These are phyloP conservation scores for Suhomyces emberorum DNA, from an alignment of 805 yeast species.

Conservation along the genomic window DNA sequence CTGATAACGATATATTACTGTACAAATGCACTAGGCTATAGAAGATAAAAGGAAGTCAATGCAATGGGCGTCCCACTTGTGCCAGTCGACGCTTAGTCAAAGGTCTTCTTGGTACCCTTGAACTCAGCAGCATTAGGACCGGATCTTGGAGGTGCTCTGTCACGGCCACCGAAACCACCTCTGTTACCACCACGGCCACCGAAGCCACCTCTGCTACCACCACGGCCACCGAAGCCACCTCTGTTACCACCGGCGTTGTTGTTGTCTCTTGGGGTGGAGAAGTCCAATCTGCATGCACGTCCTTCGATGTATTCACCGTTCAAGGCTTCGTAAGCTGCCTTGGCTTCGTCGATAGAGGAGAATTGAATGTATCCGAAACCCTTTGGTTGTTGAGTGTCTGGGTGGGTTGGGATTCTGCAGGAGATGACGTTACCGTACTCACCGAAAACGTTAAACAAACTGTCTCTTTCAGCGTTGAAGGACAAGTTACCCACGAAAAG, in stretches of 20 bases:
- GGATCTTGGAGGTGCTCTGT: conserved; percentile 30
- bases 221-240: conserved; percentile 35
- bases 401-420: conserved; percentile 95
- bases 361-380: conserved; percentile 98
- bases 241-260: conserved; percentile 41
- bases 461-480: conserved; percentile 83
- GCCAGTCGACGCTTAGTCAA: conserved; percentile 63
- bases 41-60: no score
- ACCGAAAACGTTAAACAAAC: conserved; percentile 67
- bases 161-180: conserved; percentile 22
- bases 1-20: no score
- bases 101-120: conserved; percentile 81
- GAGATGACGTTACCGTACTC: conserved; percentile 80
- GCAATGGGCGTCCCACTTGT: no score
- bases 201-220: conserved; percentile 32
- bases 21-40: no score
- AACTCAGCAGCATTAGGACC: conserved; percentile 50
- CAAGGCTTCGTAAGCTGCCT: conserved; percentile 79
- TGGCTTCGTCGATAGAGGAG: conserved; percentile 82
- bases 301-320: conserved; percentile 89
- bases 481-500: conserved; percentile 94
- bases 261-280: conserved; percentile 80
- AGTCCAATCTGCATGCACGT: conserved; percentile 93
- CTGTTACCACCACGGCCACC: conserved; percentile 30
- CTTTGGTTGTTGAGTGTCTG: conserved; percentile 98